Conservation (phyloP, 495 filamentous ascomycete genomes). For the Aspergillus panamensis region DNA sequence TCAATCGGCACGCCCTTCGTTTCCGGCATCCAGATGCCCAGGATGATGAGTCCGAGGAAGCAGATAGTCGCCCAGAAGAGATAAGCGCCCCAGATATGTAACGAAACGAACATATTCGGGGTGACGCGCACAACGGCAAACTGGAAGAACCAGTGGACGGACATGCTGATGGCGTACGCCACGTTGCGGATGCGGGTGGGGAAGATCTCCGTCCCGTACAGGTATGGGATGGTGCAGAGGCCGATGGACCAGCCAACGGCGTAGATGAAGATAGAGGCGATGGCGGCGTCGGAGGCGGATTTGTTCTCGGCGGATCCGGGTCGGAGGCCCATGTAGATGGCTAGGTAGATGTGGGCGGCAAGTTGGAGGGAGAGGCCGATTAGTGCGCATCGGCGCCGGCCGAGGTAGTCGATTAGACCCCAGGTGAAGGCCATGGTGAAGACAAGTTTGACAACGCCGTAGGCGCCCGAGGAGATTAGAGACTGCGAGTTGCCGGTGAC, state of each 20-base stretch:
- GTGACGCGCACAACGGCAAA: conserved; percentile 49
- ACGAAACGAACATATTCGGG: conserved; percentile 43
- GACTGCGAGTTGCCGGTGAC: conserved; percentile 27
- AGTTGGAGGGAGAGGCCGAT: conserved; percentile 38
- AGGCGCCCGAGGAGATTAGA: conserved; percentile 43
- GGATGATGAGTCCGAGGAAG: conserved; percentile 37
- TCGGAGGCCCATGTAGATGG: conserved; percentile 41
- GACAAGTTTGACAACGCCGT: conserved; percentile 44
- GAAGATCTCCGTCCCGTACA: conserved; percentile 49
- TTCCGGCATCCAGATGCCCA: conserved; percentile 47
- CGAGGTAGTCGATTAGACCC: conserved; percentile 43
- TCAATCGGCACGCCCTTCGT: conserved; percentile 46
- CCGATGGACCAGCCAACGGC: conserved; percentile 49
- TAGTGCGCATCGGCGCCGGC: conserved; percentile 39
- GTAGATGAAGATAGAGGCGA: conserved; percentile 47
- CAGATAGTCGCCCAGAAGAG: conserved; percentile 46
- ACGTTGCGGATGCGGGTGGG: conserved; percentile 45
- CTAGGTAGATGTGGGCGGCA: conserved; percentile 43
- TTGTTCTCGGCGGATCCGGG: conserved; percentile 32
- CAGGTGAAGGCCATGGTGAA: conserved; percentile 49
- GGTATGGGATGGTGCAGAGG: conserved; percentile 48
- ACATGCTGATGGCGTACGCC: conserved; percentile 44
- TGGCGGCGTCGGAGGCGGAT: conserved; percentile 40
- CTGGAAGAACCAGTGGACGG: conserved; percentile 48
- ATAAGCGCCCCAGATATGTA: conserved; percentile 46